Base-by-base conservation (phyloP, 2,329 filamentous ascomycete species). In the Aspergillus japonicus region DNA sequence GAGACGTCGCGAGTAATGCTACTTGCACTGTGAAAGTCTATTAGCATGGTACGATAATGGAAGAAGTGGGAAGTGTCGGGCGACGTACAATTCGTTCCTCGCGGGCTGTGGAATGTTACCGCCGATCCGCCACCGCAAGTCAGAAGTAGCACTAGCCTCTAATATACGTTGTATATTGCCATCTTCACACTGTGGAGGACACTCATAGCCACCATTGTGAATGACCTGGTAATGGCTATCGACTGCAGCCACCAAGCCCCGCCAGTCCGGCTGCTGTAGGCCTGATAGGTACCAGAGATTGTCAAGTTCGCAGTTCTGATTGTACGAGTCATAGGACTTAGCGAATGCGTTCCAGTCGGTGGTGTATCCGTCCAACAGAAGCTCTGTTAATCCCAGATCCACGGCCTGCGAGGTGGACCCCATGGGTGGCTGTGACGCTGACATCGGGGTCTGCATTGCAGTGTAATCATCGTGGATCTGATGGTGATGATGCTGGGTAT, bases 191-290 rank as follows among this genome's bases (percentile, higher is more conserved):
- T 42, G 23, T 2, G 64, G 19, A 7, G 62, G 54, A 60, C 77
- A 79, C 0, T 73, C 60, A 35, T 65, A 71, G 39, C 70, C 64
- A 6, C 75, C 76, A 47, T 73, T 62, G 61, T 79, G 77, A n/a
- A 74, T 42, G 33, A 77, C 64, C 23, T 77, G 72, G 53, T 76
- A 78, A 64, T 79, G 77, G 54, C 74, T 77, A 62, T 79, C 77
- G n/a, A 79, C 69, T 12, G 77, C 76, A 26, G 77, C 77, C n/a
- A 79, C 75, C 5, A 79, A 51, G 1, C 76, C 76, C 44, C 75
- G 74, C 75, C 76, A 79, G 54, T 78, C 75, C 3, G 73, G 71
- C 47, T 77, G 74, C 54, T 75, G 71, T 5, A 79, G 68, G 35
- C 77, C 77, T 4, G 76, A 79, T 10, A 79, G 67, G 11, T 73